Percentiles rank a stretch among this genome's conserved stretches.
Conservation (phyloP, 106 monocot genomes). For the Dendrobium catenatum region DNA sequence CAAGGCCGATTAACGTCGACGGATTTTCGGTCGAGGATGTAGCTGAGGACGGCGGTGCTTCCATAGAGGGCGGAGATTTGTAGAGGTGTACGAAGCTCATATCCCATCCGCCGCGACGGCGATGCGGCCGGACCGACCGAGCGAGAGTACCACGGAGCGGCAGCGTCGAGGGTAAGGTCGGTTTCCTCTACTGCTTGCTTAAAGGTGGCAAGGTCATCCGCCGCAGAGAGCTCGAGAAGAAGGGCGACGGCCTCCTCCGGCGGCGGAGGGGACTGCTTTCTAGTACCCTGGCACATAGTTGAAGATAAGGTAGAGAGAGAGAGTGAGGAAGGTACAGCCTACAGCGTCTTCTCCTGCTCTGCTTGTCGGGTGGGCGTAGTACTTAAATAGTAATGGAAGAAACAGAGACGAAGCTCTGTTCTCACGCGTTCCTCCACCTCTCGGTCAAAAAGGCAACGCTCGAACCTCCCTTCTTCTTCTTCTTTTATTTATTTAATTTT, state of each 20-base stretch:
- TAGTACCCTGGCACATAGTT: conserved; percentile 23
- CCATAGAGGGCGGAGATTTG: conserved; percentile 73
- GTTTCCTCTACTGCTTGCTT: conserved; percentile 31
- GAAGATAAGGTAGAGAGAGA: neutral
- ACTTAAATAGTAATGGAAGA: too few species aligned
- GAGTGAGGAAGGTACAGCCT: too few species aligned
- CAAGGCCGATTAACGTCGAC: conserved; percentile 22
- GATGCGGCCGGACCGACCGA: conserved; percentile 8
- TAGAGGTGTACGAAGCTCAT: conserved; percentile 53
- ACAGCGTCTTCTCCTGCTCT: too few species aligned
- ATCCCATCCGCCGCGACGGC: conserved; percentile 16
- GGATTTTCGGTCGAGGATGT: conserved; percentile 24
- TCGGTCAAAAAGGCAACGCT: too few species aligned
- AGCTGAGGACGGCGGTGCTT: conserved; percentile 44
- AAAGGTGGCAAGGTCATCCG: conserved; percentile 53
- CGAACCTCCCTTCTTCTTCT: too few species aligned
- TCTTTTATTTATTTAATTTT: too few species aligned
- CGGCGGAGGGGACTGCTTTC: conserved; percentile 8
- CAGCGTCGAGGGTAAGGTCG: neutral
- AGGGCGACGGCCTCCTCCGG: conserved; percentile 6
- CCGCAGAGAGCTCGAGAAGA: conserved; percentile 62
- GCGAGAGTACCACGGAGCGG: conserved; percentile 58
- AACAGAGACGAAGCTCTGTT: too few species aligned
- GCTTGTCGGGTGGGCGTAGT: too few species aligned
- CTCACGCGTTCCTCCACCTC: too few species aligned